These are phyloP conservation scores for Takashimella tepidaria DNA, from an alignment of 1,284 basidiomycete genomes.

Conservation along the genomic window DNA sequence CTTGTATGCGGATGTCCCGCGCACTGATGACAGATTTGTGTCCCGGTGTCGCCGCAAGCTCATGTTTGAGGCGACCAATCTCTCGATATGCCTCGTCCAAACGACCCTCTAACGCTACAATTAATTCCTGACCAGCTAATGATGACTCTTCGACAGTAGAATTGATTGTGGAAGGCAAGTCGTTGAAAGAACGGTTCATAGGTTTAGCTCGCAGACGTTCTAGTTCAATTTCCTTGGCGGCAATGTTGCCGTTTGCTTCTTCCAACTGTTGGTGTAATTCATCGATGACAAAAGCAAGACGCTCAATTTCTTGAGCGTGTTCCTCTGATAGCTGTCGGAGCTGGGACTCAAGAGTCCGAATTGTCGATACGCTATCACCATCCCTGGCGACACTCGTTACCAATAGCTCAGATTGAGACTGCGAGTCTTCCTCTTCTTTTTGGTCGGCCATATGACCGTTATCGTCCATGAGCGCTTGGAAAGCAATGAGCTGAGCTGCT, in stretches of 20 bases:
- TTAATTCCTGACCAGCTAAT: conserved; percentile 17
- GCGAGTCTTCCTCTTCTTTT: background rate
- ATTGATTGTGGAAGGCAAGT: conserved; percentile 4
- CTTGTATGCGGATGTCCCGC: conserved; percentile 35
- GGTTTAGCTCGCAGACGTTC: conserved; percentile 22
- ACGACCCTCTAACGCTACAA: conserved; percentile 59
- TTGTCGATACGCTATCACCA: background rate
- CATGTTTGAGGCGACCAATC: conserved; percentile 64
- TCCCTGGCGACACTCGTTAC: no score
- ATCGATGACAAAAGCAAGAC: background rate
- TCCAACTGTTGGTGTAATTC: conserved; percentile 16
- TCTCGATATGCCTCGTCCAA: conserved; percentile 74
- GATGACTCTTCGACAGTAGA: conserved; percentile 4
- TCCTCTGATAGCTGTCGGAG: background rate
- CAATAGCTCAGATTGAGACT: no score
- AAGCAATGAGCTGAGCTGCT: background rate
- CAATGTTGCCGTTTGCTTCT: conserved; percentile 11
- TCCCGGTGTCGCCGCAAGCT: conserved; percentile 50
- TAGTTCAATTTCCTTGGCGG: conserved; percentile 29
- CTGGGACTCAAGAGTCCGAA: background rate
- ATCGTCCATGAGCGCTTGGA: background rate
- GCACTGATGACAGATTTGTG: conserved; percentile 32
- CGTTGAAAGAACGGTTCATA: conserved; percentile 1
- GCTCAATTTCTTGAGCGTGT: background rate
- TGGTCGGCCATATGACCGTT: background rate